Base-by-base conservation (phyloP, 2,329 filamentous ascomycete genomes). In the Colletotrichum spinosum region DNA sequence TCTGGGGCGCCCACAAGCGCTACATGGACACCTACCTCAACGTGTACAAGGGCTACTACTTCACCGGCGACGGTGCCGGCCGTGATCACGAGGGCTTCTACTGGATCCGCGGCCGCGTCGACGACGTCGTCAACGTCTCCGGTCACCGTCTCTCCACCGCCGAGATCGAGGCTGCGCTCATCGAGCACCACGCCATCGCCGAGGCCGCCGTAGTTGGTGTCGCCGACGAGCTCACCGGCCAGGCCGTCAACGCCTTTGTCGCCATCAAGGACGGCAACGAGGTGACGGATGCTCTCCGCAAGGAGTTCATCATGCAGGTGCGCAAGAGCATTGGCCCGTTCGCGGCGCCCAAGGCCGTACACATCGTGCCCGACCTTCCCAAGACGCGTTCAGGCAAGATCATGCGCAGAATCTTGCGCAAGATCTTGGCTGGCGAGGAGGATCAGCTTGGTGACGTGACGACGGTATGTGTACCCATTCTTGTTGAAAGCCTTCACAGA, bases 21-120 rank as follows among this genome's bases (percentile, higher is more conserved):
- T 99, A 97, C 80, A 95, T 97, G 93, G 95, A 99, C 73, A 98
- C 96, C 10, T 99, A 99, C 79, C 81, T 99, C 73, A 97, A 97
- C 73, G 94, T 97, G 9, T 99, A 99, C 86, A 93, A 94, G 83
- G 96, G 95, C 67, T 97, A 97, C 84, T 99, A 99, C 81, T 97
- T 96, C 82, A 96, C 93, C 13, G 93, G 93, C 64, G 96, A 99
- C 76, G 96, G 96, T 76, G 96, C 96, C 60, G 96, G 92, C 66
- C 92, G 96, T 76, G 96, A 99, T 78, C 92, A 97, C 80, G 96
- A 99, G 74, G 96, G 96, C 62, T 99, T 97, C 85, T 99, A 98
- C 88, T 99, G 96, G 96, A 99, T 99, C 78, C 93, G 96, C 68
- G 96, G 96, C 70, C 94, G 96, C 79, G 96, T 99, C 57, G 96